Percentiles rank a stretch among this genome's conserved stretches.
phyloP scores from a whole-genome alignment of 306 rosid species.

The Medicago truncatula region MtrunA17r5.0-ANR NC_053046.1:35626001-35626500 shows the following conservation, averaged over 20 bases:
- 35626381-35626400: conserved; percentile 43
- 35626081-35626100: too few species aligned
- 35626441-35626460: background rate
- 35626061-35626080: too few species aligned
- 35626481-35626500: background rate
- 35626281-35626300: background rate
- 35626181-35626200: too few species aligned
- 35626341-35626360: conserved; percentile 7
- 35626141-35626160: too few species aligned
- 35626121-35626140: too few species aligned
- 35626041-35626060: too few species aligned
- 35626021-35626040: too few species aligned
- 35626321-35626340: background rate
- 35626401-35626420: conserved; percentile 25
- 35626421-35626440: conserved; percentile 38
- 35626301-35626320: background rate
- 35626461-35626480: conserved; percentile 45
- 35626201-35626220: too few species aligned
- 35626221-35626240: too few species aligned
- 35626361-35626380: conserved; percentile 38
- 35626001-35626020: background rate
- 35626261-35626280: background rate
- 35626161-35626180: too few species aligned
- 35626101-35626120: too few species aligned
- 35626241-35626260: background rate